Base-by-base conservation (phyloP, 495 filamentous ascomycete genomes). In the Ascodesmis nigricans region DNA sequence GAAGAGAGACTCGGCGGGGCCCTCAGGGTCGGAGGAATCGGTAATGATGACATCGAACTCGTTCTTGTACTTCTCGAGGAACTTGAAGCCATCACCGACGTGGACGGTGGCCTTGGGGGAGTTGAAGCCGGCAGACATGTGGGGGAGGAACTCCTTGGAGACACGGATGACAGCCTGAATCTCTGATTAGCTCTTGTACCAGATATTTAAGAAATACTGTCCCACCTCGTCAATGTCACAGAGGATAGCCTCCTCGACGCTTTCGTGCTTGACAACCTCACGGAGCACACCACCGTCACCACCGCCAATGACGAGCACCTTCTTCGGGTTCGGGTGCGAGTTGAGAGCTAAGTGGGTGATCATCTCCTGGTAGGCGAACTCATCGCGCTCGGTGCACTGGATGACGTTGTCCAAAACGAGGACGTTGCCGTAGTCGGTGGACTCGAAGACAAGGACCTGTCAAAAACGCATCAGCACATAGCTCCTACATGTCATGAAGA, bases 331-430 rank as follows among this genome's bases (percentile, higher is more conserved):
- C 44, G 84, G 90, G 68, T 95, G 87, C 16, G 87, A 79, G 69
- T 90, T 90, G 78, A 99, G 83, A 59, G 80, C 87, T 34, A 95
- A 67, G 60, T 99, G 82, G 39, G 87, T 80, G 62, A 99, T 99
- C 87, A 99, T 99, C 70, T 99, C 90, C 63, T 99, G 90, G 71
- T 95, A 95, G 60, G 79, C 74, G 66, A 95, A 95, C 64, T 99
- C 90, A 54, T 99, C 90, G 26, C 82, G 69, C 70, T 95, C 87
- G 37, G 87, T 93, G 65, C 73, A 81, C 61, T 95, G 87, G 58
- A 99, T 93, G 55, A 91, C 87, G 53, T 92, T 92, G 67, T 99
- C 87, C 24, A 99, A 67, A 28, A 99, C 83, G n/a, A 99, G 69
- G 32, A 95, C 84, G 46, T 71, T 91, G 50, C 87, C 87, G 57